Base-by-base conservation (phyloP, 2,329 filamentous ascomycete genomes). In the Aspergillus novoparasiticus region DNA sequence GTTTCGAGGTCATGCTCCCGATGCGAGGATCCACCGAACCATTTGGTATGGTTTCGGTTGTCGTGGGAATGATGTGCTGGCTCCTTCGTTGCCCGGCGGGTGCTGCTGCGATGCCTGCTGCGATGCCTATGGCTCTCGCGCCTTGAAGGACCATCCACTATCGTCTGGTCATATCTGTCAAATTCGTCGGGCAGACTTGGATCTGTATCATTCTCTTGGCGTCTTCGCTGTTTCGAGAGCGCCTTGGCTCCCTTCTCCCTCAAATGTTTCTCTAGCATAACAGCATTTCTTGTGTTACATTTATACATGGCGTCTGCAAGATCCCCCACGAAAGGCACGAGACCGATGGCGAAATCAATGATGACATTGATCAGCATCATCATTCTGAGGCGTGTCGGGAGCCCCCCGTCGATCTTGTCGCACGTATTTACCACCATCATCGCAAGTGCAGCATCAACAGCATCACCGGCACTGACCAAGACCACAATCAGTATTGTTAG, bases 311-410 rank as follows among this genome's bases (percentile, higher is more conserved):
- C 81, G 70, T 82, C 81, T 48, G 76, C 79, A 62, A 82, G 45
- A 63, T 84, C 81, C 53, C 82, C 83, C 16, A 84, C 65, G 63
- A 85, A 81, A 23, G 84, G 84, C 34, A 85, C 75, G 32, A 86
- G 74, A 45, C 83, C 82, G 58, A 86, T 75, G 51, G 82, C 41
- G 58, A 82, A 81, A 61, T 81, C 82, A 26, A 85, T 67, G 16
- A 81, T 71, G 61, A 97, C 86, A 78, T 97, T 96, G 73, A 93
- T 78, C 67, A 93, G 77, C 95, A 99, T 98, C 72, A 85, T 85
- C 32, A 85, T 76, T 61, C 86, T 83, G 57, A 94, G 78, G 11
- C 76, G 72, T 5, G 77, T 68, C 1, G 79, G 78, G 46, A 98
- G 85, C 16, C 91, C 92, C 57, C 91, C 92, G 58, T 96, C 90